Conservation (phyloP, 768 basidiomycete genomes). For the Roridomyces roridus region DNA sequence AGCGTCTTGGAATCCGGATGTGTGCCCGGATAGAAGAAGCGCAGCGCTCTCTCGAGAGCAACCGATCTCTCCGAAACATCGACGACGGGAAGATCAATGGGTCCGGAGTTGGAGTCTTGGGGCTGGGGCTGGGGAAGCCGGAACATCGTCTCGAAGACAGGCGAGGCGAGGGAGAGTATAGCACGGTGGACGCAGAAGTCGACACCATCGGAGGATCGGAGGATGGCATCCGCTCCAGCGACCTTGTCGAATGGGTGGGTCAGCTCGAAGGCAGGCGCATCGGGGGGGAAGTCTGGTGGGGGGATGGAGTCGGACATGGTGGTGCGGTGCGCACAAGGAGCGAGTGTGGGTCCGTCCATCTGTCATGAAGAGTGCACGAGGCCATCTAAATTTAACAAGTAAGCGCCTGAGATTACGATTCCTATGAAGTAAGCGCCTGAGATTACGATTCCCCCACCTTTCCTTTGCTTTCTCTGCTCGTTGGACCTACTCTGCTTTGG, state of each 20-base stretch:
- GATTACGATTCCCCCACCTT: no score
- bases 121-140: constrained; percentile 21
- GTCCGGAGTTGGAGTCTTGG: background rate
- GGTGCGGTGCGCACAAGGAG: background rate
- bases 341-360: no score
- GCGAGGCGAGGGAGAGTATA: constrained; percentile 27
- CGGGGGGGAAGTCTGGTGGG: background rate
- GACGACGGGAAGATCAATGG: background rate
- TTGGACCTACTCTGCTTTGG: no score
- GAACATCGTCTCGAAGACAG: constrained; percentile 31
- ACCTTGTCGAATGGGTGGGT: background rate
- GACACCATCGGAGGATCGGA: constrained; percentile 28
- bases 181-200: constrained; percentile 23
- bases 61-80: background rate
- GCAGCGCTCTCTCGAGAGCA: background rate
- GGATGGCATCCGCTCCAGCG: constrained; percentile 20
- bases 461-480: no score
- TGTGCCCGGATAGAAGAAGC: constrained; percentile 6
- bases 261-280: background rate
- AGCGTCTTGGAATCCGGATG: background rate
- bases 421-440: no score
- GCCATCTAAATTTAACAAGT: no score
- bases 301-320: background rate
- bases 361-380: no score
- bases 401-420: no score